Conservation (phyloP, 768 basidiomycete species). For the Suillus cothurnatus region DNA sequence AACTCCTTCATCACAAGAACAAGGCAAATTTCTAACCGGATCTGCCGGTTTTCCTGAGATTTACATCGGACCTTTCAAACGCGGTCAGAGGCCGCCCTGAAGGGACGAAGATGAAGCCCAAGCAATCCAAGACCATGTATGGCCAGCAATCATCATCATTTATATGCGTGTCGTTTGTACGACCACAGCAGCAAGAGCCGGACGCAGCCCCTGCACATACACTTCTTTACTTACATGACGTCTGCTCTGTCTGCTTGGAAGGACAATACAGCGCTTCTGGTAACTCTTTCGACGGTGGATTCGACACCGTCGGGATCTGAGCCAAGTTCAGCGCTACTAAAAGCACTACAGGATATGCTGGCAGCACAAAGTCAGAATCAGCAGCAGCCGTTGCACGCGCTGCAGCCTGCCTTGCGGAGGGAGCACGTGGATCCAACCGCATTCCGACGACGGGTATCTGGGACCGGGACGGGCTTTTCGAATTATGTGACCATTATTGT, state of each 20-base stretch:
- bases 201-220: not conserved
- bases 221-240: slow-evolving; percentile 27
- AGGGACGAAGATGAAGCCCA: slow-evolving; percentile 21
- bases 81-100: slow-evolving; percentile 37
- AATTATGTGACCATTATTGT: too few relatives aligned
- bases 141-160: slow-evolving; percentile 25
- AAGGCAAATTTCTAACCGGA: slow-evolving; percentile 22
- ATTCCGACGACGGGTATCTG: slow-evolving; percentile 44
- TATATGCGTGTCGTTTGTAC: slow-evolving; percentile 27
- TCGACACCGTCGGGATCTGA: slow-evolving; percentile 15
- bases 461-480: too few relatives aligned
- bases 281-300: slow-evolving; percentile 17
- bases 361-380: slow-evolving; percentile 17
- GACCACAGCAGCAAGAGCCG: slow-evolving; percentile 11
- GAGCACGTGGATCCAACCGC: slow-evolving; percentile 66
- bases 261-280: slow-evolving; percentile 20
- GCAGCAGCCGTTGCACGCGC: slow-evolving; percentile 16
- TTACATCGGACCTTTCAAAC: slow-evolving; percentile 40
- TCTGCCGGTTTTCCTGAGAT: slow-evolving; percentile 36
- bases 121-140: slow-evolving; percentile 19
- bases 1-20: slow-evolving; percentile 9
- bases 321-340: slow-evolving; percentile 40
- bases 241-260: slow-evolving; percentile 31
- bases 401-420: slow-evolving; percentile 33
- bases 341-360: slow-evolving; percentile 54